Evolutionary conservation across 1,284 basidiomycete genomes (phyloP).

Genomic region (Mrakiaceae sp.): DNA sequence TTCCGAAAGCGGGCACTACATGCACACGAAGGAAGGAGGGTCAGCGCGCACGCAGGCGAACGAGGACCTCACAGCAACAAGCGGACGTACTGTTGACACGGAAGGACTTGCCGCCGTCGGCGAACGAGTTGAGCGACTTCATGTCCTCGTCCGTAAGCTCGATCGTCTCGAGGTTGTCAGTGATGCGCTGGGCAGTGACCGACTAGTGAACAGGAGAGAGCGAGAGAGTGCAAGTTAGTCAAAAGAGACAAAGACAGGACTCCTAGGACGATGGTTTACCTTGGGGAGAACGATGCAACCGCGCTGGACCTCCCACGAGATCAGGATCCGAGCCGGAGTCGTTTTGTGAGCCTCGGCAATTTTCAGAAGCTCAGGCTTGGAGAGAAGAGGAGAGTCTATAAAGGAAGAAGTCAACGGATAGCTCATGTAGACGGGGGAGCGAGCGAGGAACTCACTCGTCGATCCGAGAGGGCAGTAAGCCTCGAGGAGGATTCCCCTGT

Average conservation of each 20-base stretch:
- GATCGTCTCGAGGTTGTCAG: slow-evolving; percentile 48
- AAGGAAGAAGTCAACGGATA: not conserved
- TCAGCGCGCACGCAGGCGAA: too few relatives aligned
- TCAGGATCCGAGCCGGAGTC: slow-evolving; percentile 43
- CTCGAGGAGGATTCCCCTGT: slow-evolving; percentile 58
- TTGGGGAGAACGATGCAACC: slow-evolving; percentile 55
- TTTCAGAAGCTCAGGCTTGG: slow-evolving; percentile 52
- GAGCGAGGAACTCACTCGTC: slow-evolving; percentile 39
- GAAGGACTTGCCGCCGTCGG: slow-evolving; percentile 22
- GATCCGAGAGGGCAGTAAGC: slow-evolving; percentile 80
- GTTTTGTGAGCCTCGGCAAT: slow-evolving; percentile 54
- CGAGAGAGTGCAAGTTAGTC: not conserved
- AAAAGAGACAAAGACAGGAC: not conserved
- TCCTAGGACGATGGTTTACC: not conserved
- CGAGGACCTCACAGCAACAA: too few relatives aligned
- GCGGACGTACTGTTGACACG: slow-evolving; percentile 21
- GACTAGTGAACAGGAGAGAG: not conserved
- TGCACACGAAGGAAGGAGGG: too few relatives aligned
- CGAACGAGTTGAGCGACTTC: slow-evolving; percentile 47
- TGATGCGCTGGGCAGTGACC: slow-evolving; percentile 54
- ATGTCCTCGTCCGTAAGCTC: slow-evolving; percentile 50
- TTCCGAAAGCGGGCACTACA: not conserved
- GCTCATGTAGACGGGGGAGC: not conserved
- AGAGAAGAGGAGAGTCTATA: slow-evolving; percentile 46
- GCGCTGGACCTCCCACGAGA: slow-evolving; percentile 34